Base-by-base conservation (phyloP, 805 yeast species). In the Tetrapisispora phaffii region DNA sequence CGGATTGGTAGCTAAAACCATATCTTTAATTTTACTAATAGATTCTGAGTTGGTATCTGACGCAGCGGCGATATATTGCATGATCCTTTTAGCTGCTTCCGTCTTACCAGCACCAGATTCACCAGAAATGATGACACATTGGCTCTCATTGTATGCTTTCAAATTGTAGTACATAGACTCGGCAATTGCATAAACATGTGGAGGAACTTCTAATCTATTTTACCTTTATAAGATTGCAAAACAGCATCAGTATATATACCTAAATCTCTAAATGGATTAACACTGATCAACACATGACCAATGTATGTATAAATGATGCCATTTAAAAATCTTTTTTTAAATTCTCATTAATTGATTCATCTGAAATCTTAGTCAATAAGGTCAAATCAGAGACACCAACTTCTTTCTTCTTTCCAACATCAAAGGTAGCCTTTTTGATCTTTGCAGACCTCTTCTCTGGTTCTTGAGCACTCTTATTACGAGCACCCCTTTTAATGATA, bases 41-140 rank as follows among this genome's bases (percentile, higher is more conserved):
- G 78, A 77, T n/a, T 71, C 72, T 28, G 83, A 74, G 19, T 83
- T 73, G 7, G 79, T 67, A 7, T 73, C 63, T 15, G 79, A 73
- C 3, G 88, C 95, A 21, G 89, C 79, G 32, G 97, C 88, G 54
- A 90, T 83, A 63, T 90, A 90, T 67, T 90, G 97, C 97, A 90
- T 90, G 65, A 90, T 89, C 63, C 94, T 79, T 70, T 90, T 90
- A 35, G 97, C 97, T 20, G 97, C 97, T 68, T 90, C 97, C 5
- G 97, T 90, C 62, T 90, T 90, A 42, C 97, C 97, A 4, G 97
- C 97, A 50, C 97, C 97, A 1, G 96, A 85, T 64, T 90, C 97
- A 46, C 97, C 97, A 2, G 96, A 85, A 53, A 93, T 93, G 56
- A 93, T 93, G 20, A 93, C 97, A 74, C 97, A 90, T 64, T 93